Evolutionary conservation across 2,329 filamentous ascomycete genomes (phyloP), one percentile per base, ranked within the genome.

Genomic region (Volutella citrinella): DNA sequence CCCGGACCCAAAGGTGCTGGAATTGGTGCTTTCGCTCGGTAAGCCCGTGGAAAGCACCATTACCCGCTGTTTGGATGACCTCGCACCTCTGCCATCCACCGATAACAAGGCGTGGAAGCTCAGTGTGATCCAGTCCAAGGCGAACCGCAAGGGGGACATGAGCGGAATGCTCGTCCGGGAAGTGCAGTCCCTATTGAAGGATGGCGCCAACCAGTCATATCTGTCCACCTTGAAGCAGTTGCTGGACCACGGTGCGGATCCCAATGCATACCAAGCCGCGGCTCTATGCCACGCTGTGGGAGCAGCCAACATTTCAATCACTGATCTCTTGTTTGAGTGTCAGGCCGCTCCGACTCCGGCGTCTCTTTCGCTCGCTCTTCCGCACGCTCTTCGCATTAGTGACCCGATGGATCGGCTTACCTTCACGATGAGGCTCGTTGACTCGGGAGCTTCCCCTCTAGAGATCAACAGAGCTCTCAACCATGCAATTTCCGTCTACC

Each of bases 401-500:
- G 72, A 78, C 38, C 56, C 64, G 0, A 72, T 69, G 66, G 67
- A 74, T 42, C 69, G 76, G 2, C 52, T 76, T 3, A 59, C 64
- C 0, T 70, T 76, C 32, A 68, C 72, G 0, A 68, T 70, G 41
- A 66, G 61, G 42, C 59, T 80, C 3, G 53, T 78, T 2, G 60
- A 71, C 10, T 65, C 67, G 1, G 74, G 74, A 2, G 71, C 71
- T 3, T 64, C 67, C 0, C 55, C 65, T 0, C 52, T 45, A 1
- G 74, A 78, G 41, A 64, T 68, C 2, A 76, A 75, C 31, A 56
- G 68, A 16, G 75, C 75, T 1, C 52, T 80, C 18, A 61, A 68
- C 0, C 72, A 76, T 41, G 66, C 74, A 6, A 67, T 79, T 14
- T 57, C 55, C 7, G 60, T 63, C 1, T 67, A 70, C 34, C 60